A percentile compares a stretch with the other conserved stretches of the same genome.
These are phyloP conservation scores for Phytophthora citricola DNA, from an alignment of 352 stramenopile species.

Conservation along the genomic window DNA sequence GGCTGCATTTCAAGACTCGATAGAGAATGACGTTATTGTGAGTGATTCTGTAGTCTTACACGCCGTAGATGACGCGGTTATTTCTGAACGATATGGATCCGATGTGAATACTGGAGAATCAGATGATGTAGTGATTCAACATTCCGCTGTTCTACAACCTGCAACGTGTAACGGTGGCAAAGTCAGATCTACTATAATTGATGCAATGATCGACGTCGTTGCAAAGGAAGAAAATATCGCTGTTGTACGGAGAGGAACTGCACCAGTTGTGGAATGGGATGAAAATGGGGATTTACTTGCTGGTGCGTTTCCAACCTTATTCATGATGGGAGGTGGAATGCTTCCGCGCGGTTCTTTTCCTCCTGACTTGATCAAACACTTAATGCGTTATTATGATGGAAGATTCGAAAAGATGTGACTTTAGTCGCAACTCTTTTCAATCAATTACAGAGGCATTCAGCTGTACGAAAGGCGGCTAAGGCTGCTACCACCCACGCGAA, in stretches of 20 bases:
- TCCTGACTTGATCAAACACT: background rate
- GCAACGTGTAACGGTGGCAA: background rate
- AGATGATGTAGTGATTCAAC: background rate
- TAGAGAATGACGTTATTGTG: background rate
- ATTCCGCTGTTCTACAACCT: background rate
- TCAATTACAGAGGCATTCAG: background rate
- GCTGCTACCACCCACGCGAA: background rate
- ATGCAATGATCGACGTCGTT: background rate
- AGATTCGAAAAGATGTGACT: background rate
- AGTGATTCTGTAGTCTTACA: background rate
- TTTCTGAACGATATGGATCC: background rate
- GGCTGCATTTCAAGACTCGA: background rate
- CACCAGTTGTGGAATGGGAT: background rate
- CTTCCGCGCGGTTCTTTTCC: background rate
- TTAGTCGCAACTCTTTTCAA: slow-evolving; percentile 5
- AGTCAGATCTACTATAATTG: background rate
- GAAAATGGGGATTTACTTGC: background rate
- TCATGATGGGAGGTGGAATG: background rate
- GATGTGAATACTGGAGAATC: background rate
- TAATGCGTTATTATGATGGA: background rate
- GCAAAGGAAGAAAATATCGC: background rate
- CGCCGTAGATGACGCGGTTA: background rate
- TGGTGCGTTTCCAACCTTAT: background rate
- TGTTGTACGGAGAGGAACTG: background rate
- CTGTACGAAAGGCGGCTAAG: background rate